Base-by-base conservation (phyloP, 140 eudicot genomes). In the Stevia rebaudiana region DNA sequence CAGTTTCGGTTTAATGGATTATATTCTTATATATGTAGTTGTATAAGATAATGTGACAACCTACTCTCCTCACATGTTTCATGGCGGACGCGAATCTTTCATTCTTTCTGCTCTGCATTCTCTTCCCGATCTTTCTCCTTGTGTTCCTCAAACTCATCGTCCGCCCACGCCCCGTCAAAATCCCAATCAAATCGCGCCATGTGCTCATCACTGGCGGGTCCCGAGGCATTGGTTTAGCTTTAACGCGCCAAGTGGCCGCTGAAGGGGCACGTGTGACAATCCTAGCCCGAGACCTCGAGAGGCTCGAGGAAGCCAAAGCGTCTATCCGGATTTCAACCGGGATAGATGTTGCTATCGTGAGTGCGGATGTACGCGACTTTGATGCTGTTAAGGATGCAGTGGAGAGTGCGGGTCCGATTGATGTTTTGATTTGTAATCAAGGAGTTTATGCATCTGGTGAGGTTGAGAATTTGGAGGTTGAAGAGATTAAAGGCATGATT, bases 171-270 rank as follows among this genome's bases (percentile, higher is more conserved):
- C 81, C 87, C 12, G 55, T 23, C 73, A 70, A 55, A 16, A 48
- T 90, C 79, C 94, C 90, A 25, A 78, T 90, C 78, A 84, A 82
- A 55, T 69, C 65, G 2, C 90, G 97, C 72, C 94, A 90, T 75
- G 83, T 86, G 28, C 72, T 90, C 78, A 90, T 90, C 83, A 90
- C 95, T 54, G 97, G 97, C 76, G 95, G 97, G 4, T 90, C 97
- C 22, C 84, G 94, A 82, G 97, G 97, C 76, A 90, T 90, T 67
- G 97, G 97, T 60, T 69, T 90, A 8, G 87, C 94, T 44, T 72
- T 90, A 16, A 95, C 97, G 30, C 81, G 69, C 67, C 82, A 61
- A 24, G 81, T 83, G 70, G 94, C 83, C 0, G 55, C 75, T 1
- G 81, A 77, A 43, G 97, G 97, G 8, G 97, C 95, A 0, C 79